Percentiles rank a stretch among this genome's conserved stretches.
Evolutionary conservation across 1,284 basidiomycete species (phyloP).

Genomic region (Apiotrichum gracile): DNA sequence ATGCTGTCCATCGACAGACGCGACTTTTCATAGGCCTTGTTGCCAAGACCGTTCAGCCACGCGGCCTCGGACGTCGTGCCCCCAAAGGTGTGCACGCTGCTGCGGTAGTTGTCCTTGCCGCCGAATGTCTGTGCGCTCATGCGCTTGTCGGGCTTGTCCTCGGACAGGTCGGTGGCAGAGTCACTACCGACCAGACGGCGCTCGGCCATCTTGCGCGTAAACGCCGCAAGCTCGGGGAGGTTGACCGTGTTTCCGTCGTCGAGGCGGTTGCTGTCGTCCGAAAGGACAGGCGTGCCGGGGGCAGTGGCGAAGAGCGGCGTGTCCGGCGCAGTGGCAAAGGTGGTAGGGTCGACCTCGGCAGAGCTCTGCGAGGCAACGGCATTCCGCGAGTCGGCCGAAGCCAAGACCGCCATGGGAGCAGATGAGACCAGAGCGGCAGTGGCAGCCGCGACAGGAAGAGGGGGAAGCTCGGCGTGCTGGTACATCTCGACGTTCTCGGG

Average conservation of each 20-base stretch:
- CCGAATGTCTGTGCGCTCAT: neutral
- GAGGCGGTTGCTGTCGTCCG: neutral
- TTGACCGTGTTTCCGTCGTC: neutral
- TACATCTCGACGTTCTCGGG: conserved; percentile 6
- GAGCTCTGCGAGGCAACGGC: neutral
- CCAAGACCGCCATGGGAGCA: neutral
- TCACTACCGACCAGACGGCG: neutral
- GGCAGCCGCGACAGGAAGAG: neutral
- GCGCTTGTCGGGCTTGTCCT: neutral
- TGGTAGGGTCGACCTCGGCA: neutral
- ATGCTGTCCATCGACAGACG: neutral
- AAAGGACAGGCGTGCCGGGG: neutral
- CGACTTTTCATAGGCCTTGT: neutral
- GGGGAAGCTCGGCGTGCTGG: conserved; percentile 8
- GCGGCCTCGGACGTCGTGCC: neutral
- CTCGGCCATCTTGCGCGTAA: neutral
- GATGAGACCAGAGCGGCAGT: neutral
- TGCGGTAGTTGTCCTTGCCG: neutral
- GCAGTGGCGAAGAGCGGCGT: conserved; percentile 2
- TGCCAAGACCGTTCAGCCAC: neutral
- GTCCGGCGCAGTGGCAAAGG: too few species aligned
- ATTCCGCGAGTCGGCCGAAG: too few species aligned
- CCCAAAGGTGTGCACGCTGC: conserved; percentile 1
- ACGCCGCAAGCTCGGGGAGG: neutral
- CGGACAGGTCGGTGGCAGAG: neutral